Conservation (phyloP, 768 basidiomycete species). For the Lentinula guzmanii region DNA sequence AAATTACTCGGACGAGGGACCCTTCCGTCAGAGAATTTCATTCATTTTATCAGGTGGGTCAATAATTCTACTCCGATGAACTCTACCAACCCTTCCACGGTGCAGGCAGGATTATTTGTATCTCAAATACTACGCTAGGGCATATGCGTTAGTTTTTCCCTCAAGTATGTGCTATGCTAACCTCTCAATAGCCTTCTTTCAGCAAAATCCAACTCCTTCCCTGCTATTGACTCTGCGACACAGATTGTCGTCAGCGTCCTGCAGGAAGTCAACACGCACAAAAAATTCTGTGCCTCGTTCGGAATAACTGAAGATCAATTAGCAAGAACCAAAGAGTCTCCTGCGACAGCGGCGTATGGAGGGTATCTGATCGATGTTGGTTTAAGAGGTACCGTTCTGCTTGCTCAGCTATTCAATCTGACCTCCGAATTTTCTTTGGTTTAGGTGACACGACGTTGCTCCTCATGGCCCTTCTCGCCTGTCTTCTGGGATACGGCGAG, state of each 20-base stretch:
- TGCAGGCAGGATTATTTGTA: conserved; percentile 77
- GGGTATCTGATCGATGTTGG: conserved; percentile 81
- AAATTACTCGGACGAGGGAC: conserved; percentile 67
- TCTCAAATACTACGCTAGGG: conserved; percentile 78
- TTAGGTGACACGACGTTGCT: conserved; percentile 66
- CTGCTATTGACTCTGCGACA: conserved; percentile 56
- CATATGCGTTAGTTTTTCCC: conserved; percentile 50
- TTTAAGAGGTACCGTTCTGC: conserved; percentile 42
- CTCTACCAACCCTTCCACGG: background rate
- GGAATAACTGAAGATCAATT: conserved; percentile 59
- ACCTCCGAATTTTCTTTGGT: background rate
- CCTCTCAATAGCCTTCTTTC: conserved; percentile 52
- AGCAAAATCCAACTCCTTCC: conserved; percentile 66
- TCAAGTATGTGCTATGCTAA: background rate
- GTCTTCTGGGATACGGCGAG: conserved; percentile 88
- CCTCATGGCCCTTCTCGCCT: conserved; percentile 78
- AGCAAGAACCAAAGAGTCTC: conserved; percentile 54
- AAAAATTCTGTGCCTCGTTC: conserved; percentile 62
- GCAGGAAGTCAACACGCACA: conserved; percentile 69
- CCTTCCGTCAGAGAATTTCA: conserved; percentile 57
- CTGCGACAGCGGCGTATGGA: conserved; percentile 80
- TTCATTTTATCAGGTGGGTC: conserved; percentile 76
- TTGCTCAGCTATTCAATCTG: background rate
- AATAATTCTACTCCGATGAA: background rate
- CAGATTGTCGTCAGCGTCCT: conserved; percentile 59